These are phyloP conservation scores for Rhodotorula sp. DNA, from an alignment of 1,284 basidiomycete genomes.

Conservation along the genomic window DNA sequence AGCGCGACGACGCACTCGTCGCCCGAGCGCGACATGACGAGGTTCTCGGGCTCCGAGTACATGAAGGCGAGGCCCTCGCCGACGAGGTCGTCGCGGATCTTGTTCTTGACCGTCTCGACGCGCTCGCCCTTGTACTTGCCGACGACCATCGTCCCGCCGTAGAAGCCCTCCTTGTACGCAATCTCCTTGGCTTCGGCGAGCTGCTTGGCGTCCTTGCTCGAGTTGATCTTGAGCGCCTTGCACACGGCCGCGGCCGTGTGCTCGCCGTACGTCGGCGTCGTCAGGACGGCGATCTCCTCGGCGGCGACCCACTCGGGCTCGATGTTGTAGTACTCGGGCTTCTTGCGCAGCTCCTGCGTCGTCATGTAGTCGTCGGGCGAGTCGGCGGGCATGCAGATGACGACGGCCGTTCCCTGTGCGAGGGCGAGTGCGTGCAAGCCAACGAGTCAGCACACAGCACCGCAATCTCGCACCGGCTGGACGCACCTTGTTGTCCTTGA, in stretches of 20 bases:
- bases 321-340: constrained; percentile 95
- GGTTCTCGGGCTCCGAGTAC: constrained; percentile 94
- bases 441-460: background rate
- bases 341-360: constrained; percentile 89
- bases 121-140: constrained; percentile 84
- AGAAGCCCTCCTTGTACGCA: constrained; percentile 98
- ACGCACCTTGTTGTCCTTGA: constrained; percentile 77
- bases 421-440: constrained; percentile 44
- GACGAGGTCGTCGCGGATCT: constrained; percentile 84
- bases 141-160: constrained; percentile 83
- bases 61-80: constrained; percentile 74
- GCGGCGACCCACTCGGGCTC: constrained; percentile 83
- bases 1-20: constrained; percentile 98
- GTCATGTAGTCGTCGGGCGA: constrained; percentile 97
- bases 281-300: constrained; percentile 84
- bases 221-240: constrained; percentile 90
- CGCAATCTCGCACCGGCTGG: constrained; percentile 51
- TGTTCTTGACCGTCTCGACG: constrained; percentile 88
- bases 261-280: constrained; percentile 86
- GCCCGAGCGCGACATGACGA: constrained; percentile 82
- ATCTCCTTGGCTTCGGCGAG: constrained; percentile 96
- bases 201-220: constrained; percentile 89
- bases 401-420: constrained; percentile 84
- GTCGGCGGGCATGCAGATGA: constrained; percentile 97
- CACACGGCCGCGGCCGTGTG: constrained; percentile 85